Base-by-base conservation (phyloP, 2,329 filamentous ascomycete genomes). In the Penicillium sp. region DNA sequence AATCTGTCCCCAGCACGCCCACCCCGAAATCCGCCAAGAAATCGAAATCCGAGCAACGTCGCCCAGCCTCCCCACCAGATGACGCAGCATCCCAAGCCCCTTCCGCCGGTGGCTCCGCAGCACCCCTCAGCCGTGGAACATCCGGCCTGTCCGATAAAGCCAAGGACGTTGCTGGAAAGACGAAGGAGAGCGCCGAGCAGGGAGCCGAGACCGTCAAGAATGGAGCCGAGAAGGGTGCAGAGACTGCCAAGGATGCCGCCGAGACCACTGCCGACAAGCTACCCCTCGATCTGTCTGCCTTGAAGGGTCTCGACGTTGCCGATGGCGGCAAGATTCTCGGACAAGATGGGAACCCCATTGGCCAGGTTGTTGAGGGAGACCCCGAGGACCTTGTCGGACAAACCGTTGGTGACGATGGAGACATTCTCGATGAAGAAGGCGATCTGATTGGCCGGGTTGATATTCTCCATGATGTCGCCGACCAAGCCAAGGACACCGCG, bases 361-460 rank as follows among this genome's bases (percentile, higher is more conserved):
- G 71, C 18, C 59, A 67, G 18, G 63, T 75, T 8, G 63, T 69
- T 7, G 71, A 75, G 50, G 72, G 72, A 1, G 68, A 74, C 25
- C 62, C 70, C 0, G 65, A 66, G 22, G 71, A 74, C 39, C 64
- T 75, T 2, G 65, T 70, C 36, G 72, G 72, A 3, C 67, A 72
- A 38, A 64, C 64, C 13, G 60, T 73, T n/a, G 69, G 67, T 7
- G 70, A 73, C 22, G 58, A 67, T 11, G 65, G 65, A 1, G 63
- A 67, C 33, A 64, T 67, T 4, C 14, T 68, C 25, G 65, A 67
- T 29, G 62, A 67, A 13, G 62, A 66, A 3, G 65, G 65, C 3
- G 63, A 67, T 29, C 42, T 65, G 33, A 68, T 75, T 43, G 72
- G 72, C 14, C 65, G 71, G 11, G 70, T 67, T 2, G 67, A 66